Conservation (phyloP, 257 asterid species). For the Petunia axillaris region DNA sequence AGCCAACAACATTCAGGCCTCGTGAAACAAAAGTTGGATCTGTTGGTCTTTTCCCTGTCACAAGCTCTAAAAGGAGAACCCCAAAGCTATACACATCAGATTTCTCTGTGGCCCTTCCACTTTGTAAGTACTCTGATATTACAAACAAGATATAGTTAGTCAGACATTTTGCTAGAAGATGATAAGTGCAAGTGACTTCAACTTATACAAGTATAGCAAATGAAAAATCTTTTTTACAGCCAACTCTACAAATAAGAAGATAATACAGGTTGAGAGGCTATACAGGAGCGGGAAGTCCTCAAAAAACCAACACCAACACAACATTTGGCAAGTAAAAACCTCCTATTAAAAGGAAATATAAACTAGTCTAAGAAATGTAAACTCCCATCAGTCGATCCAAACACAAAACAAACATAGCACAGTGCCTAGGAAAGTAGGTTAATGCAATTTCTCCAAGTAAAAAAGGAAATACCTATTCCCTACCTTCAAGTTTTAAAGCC, state of each 20-base stretch:
- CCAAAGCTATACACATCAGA: slow-evolving; percentile 95
- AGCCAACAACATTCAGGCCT: slow-evolving; percentile 91
- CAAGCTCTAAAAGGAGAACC: slow-evolving; percentile 84
- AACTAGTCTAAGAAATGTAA: background rate
- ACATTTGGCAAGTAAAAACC: background rate
- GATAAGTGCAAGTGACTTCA: background rate
- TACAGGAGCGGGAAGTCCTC: background rate
- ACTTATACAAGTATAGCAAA: background rate
- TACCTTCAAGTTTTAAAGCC: background rate
- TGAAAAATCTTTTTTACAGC: background rate
- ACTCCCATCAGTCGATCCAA: background rate
- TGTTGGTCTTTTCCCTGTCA: slow-evolving; percentile 92
- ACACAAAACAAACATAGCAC: background rate
- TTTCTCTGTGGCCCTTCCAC: slow-evolving; percentile 93
- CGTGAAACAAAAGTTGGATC: slow-evolving; percentile 80
- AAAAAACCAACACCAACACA: background rate
- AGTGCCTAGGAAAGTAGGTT: background rate
- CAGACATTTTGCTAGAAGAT: background rate
- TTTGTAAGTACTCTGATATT: slow-evolving; percentile 82
- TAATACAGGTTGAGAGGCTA: background rate
- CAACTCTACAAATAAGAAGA: background rate
- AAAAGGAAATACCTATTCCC: background rate
- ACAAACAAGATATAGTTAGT: background rate
- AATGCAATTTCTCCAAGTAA: background rate
- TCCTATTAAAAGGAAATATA: no score